phyloP scores from a whole-genome alignment of 129 eudicot genomes.

The Erigeron canadensis region DNA sequence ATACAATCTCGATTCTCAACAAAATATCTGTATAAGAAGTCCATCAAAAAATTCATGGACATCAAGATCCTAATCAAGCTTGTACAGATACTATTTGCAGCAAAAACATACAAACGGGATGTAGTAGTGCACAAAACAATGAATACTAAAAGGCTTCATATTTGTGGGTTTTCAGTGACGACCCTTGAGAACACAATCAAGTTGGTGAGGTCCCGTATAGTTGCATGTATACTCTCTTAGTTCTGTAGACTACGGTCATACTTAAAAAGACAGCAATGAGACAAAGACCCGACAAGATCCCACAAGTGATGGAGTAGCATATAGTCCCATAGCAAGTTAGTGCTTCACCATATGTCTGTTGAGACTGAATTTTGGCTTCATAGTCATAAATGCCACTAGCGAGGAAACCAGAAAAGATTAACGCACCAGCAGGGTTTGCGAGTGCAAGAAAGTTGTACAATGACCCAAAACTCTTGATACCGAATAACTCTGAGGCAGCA shows the following conservation, averaged over 20 bases:
- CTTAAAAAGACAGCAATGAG: slow-evolving; percentile 47
- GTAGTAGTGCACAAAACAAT: slow-evolving; percentile 30
- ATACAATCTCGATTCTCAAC: no score
- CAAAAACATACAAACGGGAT: slow-evolving; percentile 10
- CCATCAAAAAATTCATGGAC: no score
- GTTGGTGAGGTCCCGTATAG: slow-evolving; percentile 43
- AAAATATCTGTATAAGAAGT: no score
- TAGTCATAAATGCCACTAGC: slow-evolving; percentile 69
- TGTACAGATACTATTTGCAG: slow-evolving; percentile 13
- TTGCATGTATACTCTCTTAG: slow-evolving; percentile 50
- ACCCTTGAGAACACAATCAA: not conserved
- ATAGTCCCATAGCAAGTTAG: slow-evolving; percentile 54
- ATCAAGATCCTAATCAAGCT: not conserved
- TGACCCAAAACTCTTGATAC: slow-evolving; percentile 64
- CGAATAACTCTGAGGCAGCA: slow-evolving; percentile 65
- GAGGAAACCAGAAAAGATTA: slow-evolving; percentile 62
- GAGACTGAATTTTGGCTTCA: slow-evolving; percentile 57
- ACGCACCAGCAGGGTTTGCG: slow-evolving; percentile 57
- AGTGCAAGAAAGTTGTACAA: slow-evolving; percentile 61
- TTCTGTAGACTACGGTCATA: slow-evolving; percentile 54
- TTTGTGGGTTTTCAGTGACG: not conserved
- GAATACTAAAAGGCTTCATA: slow-evolving; percentile 25
- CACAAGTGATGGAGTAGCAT: slow-evolving; percentile 64
- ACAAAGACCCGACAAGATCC: slow-evolving; percentile 60
- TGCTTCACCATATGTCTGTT: slow-evolving; percentile 32